phyloP scores from a whole-genome alignment of 129 eudicot species.

The Escallonia herrerae region DNA sequence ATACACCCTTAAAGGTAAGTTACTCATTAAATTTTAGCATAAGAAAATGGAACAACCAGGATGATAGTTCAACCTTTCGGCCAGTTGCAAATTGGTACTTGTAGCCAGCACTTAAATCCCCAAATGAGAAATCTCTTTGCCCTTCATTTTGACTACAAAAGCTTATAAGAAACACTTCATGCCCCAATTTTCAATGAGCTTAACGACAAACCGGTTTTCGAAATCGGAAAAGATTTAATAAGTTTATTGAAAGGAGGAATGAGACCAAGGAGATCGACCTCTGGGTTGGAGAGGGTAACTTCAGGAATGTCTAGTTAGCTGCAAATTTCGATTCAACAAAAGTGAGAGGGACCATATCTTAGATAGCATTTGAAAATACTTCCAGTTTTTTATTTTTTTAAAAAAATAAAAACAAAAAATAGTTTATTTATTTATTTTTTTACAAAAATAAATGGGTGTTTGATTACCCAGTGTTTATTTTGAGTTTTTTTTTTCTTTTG shows the following conservation, averaged over 20 bases:
- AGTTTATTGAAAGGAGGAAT: background rate
- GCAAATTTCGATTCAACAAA: background rate
- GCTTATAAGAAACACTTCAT: constrained; percentile 6
- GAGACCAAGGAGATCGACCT: background rate
- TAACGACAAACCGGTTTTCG: background rate
- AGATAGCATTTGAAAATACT: too few relatives aligned
- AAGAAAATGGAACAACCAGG: too few relatives aligned
- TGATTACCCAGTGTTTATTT: too few relatives aligned
- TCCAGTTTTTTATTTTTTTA: too few relatives aligned
- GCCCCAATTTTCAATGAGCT: background rate
- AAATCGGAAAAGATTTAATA: constrained; percentile 1
- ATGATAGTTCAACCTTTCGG: constrained; percentile 12
- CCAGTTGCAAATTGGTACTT: constrained; percentile 3
- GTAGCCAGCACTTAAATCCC: constrained; percentile 3
- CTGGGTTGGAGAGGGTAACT: too few relatives aligned
- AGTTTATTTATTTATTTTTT: too few relatives aligned
- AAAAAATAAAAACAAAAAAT: too few relatives aligned
- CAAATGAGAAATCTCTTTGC: constrained; percentile 11
- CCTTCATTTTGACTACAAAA: constrained; percentile 14
- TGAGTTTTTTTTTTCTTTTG: too few relatives aligned
- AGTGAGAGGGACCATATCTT: background rate
- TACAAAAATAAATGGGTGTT: too few relatives aligned
- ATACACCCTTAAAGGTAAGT: too few relatives aligned
- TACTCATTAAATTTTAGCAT: background rate
- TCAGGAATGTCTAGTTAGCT: background rate